Conservation (phyloP, 495 filamentous ascomycete genomes). For the Aspergillus steynii region DNA sequence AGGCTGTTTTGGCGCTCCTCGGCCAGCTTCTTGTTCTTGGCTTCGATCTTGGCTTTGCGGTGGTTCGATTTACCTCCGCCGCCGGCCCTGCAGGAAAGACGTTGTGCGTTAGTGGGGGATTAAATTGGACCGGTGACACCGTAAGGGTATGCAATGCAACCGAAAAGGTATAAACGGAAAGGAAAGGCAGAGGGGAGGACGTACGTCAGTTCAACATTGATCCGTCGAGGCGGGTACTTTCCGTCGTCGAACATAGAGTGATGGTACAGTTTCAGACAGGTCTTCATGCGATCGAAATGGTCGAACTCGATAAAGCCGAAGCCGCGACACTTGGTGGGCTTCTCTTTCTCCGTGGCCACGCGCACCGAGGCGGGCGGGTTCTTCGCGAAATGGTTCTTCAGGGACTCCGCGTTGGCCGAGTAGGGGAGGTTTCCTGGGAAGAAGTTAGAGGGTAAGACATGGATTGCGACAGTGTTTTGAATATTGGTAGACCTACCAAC, state of each 20-base stretch:
- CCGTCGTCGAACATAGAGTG: constrained; percentile 80
- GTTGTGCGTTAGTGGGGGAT: constrained; percentile 14
- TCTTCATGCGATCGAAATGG: constrained; percentile 88
- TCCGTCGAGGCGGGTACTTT: constrained; percentile 59
- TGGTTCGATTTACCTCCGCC: constrained; percentile 78
- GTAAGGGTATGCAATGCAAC: background rate
- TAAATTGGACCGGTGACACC: background rate
- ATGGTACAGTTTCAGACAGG: constrained; percentile 84
- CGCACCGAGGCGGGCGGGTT: constrained; percentile 73
- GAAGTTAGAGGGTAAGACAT: background rate
- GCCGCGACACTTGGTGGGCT: constrained; percentile 72
- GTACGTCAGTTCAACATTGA: constrained; percentile 92
- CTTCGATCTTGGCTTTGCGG: constrained; percentile 72
- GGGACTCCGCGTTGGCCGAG: constrained; percentile 65
- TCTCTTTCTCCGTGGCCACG: constrained; percentile 68
- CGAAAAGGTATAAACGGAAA: background rate
- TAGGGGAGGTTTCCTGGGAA: constrained; percentile 80
- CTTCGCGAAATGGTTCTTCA: constrained; percentile 74
- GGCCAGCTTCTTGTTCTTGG: constrained; percentile 85
- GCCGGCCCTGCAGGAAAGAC: constrained; percentile 51
- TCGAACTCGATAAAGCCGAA: constrained; percentile 94
- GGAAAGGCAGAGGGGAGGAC: constrained; percentile 24
- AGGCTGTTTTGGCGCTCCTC: constrained; percentile 70
- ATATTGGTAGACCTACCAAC: constrained; percentile 54
- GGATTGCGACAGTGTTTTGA: background rate